Conservation (phyloP, 345 rosid species). For the Mangifera indica region DNA sequence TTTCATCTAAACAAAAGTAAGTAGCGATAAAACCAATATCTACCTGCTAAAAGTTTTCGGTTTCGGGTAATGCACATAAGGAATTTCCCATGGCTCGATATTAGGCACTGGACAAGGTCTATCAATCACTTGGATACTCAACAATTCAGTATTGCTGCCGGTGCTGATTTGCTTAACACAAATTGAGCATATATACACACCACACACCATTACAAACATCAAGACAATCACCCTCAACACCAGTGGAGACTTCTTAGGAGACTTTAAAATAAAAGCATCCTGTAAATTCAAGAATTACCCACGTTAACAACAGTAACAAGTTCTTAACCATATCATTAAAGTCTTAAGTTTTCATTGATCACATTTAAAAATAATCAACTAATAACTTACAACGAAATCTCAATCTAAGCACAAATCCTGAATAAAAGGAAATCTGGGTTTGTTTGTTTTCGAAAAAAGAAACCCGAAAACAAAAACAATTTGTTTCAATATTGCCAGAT, state of each 20-base stretch:
- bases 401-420: neutral
- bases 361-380: conserved; percentile 4
- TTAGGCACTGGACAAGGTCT: conserved; percentile 74
- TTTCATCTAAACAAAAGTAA: conserved; percentile 6
- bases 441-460: conserved; percentile 23
- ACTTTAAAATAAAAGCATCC: conserved; percentile 69
- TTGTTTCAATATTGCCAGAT: conserved; percentile 28
- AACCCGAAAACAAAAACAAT: conserved; percentile 15
- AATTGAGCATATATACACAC: conserved; percentile 78
- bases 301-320: conserved; percentile 7
- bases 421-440: conserved; percentile 32
- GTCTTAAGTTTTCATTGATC: conserved; percentile 5
- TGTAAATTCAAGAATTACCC: conserved; percentile 32
- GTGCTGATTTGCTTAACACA: conserved; percentile 78
- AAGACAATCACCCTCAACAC: conserved; percentile 81
- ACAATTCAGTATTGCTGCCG: conserved; percentile 40
- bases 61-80: conserved; percentile 80
- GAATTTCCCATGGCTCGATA: conserved; percentile 88
- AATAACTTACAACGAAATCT: neutral
- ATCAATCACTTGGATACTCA: conserved; percentile 51
- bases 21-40: conserved; percentile 3
- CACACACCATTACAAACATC: conserved; percentile 72
- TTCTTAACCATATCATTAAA: conserved; percentile 12
- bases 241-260: conserved; percentile 82
- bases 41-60: conserved; percentile 83